Percentiles rank a stretch among this genome's conserved stretches.
phyloP scores from a whole-genome alignment of 2,329 filamentous ascomycete genomes.

The Talaromyces sp. region DNA sequence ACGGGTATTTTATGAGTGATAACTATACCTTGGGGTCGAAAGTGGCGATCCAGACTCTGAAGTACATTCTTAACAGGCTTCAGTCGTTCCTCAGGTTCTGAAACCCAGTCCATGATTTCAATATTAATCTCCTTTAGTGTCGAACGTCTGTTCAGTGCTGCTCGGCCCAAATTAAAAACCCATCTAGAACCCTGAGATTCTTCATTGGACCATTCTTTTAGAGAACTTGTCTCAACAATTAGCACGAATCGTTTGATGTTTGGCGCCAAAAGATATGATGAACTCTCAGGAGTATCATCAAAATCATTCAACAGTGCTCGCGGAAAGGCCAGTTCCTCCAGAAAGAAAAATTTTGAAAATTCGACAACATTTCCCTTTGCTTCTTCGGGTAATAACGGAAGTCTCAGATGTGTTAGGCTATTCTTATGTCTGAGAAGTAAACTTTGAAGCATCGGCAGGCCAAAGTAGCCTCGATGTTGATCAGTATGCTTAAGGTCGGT shows the following conservation, averaged over 20 bases:
- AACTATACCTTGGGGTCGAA: not conserved
- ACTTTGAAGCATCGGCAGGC: too few relatives aligned
- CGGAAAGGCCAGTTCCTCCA: too few relatives aligned
- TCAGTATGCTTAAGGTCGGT: not conserved
- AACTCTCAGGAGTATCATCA: not conserved
- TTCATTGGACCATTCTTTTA: not conserved
- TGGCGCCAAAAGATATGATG: not conserved
- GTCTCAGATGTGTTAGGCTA: too few relatives aligned
- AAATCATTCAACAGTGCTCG: too few relatives aligned
- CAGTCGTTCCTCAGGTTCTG: too few relatives aligned
- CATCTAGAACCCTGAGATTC: not conserved
- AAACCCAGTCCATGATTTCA: not conserved
- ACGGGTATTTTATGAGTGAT: conserved; percentile 9
- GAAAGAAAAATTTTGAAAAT: too few relatives aligned
- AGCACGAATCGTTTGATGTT: not conserved
- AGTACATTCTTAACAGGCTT: too few relatives aligned
- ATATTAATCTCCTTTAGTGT: not conserved
- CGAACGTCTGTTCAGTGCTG: not conserved
- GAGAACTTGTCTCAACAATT: not conserved
- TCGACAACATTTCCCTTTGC: too few relatives aligned
- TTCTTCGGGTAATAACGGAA: too few relatives aligned
- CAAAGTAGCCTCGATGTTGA: too few relatives aligned
- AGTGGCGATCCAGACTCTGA: too few relatives aligned
- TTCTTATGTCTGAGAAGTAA: too few relatives aligned
- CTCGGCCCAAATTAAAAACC: not conserved